These are phyloP conservation scores for Albifimbria verrucaria DNA, from an alignment of 2,329 filamentous ascomycete genomes.

Conservation along the genomic window DNA sequence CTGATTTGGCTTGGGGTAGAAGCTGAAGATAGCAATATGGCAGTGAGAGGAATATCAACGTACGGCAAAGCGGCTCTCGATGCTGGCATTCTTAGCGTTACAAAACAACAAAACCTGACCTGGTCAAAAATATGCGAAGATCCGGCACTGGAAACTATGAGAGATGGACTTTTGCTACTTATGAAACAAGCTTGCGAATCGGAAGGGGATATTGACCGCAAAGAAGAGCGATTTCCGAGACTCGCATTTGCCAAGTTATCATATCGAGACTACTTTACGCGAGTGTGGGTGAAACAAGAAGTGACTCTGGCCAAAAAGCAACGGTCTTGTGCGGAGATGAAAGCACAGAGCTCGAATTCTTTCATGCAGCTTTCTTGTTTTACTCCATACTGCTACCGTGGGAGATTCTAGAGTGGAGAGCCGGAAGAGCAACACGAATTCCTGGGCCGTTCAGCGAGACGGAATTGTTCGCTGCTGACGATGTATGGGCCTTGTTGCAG, in stretches of 20 bases:
- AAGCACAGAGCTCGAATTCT: neutral
- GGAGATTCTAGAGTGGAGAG: conserved; percentile 6
- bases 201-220: conserved; percentile 1
- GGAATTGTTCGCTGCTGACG: neutral
- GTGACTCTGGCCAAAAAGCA: conserved; percentile 5
- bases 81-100: conserved; percentile 5
- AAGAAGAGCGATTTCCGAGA: conserved; percentile 3
- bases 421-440: conserved; percentile 2
- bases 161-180: conserved; percentile 1
- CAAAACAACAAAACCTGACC: neutral
- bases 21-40: conserved; percentile 3
- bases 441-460: conserved; percentile 7
- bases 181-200: conserved; percentile 5
- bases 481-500: neutral
- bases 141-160: neutral
- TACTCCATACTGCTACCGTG: conserved; percentile 2
- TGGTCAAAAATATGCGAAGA: conserved; percentile 5
- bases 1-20: conserved; percentile 6
- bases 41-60: conserved; percentile 2
- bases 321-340: conserved; percentile 2
- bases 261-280: conserved; percentile 4
- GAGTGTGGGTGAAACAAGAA: conserved; percentile 9
- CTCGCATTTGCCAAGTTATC: conserved; percentile 6
- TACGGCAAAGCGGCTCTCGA: conserved; percentile 4
- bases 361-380: conserved; percentile 6